Conservation (phyloP, 768 basidiomycete species). For the Strobilomyces echinocephalus region DNA sequence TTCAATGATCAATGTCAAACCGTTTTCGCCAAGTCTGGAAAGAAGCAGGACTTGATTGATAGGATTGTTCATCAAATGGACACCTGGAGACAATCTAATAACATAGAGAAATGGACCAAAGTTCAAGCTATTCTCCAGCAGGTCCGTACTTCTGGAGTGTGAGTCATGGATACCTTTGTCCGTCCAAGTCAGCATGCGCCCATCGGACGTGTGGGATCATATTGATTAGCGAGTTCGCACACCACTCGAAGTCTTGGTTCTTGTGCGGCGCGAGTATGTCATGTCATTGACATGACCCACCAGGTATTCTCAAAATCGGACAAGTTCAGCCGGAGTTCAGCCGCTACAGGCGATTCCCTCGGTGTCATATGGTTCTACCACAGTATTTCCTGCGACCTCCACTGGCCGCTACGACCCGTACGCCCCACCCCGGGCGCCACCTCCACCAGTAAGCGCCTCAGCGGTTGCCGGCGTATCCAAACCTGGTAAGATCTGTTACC, state of each 20-base stretch:
- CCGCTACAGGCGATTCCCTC: slow-evolving; percentile 20
- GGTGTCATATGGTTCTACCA: slow-evolving; percentile 19
- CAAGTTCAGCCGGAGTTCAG: slow-evolving; percentile 23
- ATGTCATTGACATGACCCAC: slow-evolving; percentile 13
- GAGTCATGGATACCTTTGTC: slow-evolving; percentile 35
- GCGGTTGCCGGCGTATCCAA: slow-evolving; percentile 26
- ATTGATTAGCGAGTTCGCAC: slow-evolving; percentile 5
- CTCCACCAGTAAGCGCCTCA: slow-evolving; percentile 36
- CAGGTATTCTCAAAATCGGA: slow-evolving; percentile 28
- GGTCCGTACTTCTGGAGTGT: slow-evolving; percentile 64
- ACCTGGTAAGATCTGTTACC: slow-evolving; percentile 22
- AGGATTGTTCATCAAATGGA: slow-evolving; percentile 60
- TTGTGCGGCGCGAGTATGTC: slow-evolving; percentile 5
- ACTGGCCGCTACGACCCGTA: slow-evolving; percentile 62
- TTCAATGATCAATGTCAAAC: slow-evolving; percentile 76
- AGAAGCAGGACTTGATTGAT: slow-evolving; percentile 85
- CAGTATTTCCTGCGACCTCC: slow-evolving; percentile 25
- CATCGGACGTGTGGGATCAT: slow-evolving; percentile 8
- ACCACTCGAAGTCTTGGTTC: slow-evolving; percentile 3
- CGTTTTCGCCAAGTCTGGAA: slow-evolving; percentile 68
- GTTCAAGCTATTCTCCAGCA: slow-evolving; percentile 64
- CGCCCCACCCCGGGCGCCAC: slow-evolving; percentile 49
- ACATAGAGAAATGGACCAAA: slow-evolving; percentile 62
- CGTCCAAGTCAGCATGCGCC: slow-evolving; percentile 7
- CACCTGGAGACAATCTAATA: slow-evolving; percentile 51